Evolutionary conservation across 129 eudicot genomes (phyloP).

Genomic region (Silybum marianum): DNA sequence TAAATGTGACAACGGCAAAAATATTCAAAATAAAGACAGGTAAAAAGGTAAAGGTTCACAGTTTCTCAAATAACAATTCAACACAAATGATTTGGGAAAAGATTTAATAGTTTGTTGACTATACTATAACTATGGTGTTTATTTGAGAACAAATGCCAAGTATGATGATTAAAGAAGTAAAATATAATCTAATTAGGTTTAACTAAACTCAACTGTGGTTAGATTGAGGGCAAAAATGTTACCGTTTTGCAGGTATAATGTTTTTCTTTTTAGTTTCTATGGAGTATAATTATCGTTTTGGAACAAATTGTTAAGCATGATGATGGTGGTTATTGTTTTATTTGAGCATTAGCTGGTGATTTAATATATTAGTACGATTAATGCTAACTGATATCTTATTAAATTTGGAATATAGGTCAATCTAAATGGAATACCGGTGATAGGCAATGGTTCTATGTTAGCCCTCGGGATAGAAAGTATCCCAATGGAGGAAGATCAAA

Average conservation of each 20-base stretch:
- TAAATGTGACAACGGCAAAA: not conserved
- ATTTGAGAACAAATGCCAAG: not conserved
- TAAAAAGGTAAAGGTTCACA: not conserved
- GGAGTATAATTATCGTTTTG: not conserved
- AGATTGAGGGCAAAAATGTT: not conserved
- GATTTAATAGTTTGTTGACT: not conserved
- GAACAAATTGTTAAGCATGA: not conserved
- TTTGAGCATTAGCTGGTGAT: not conserved
- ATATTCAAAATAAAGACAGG: not conserved
- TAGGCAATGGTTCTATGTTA: slow-evolving; percentile 85
- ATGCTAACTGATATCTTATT: not conserved
- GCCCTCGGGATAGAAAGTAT: slow-evolving; percentile 69
- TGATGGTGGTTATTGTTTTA: not conserved
- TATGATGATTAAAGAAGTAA: not conserved
- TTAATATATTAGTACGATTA: not conserved
- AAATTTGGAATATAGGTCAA: slow-evolving; percentile 43
- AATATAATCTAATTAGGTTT: not conserved
- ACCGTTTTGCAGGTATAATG: not conserved
- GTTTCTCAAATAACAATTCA: not conserved
- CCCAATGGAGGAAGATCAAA: slow-evolving; percentile 71
- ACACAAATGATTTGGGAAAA: not conserved
- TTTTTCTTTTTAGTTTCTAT: not conserved
- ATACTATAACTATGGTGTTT: not conserved
- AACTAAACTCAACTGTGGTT: not conserved
- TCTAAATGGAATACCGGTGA: slow-evolving; percentile 78